A percentile compares a stretch with the other conserved stretches of the same genome.
Conservation (phyloP, 2,329 filamentous ascomycete species). For the Blastomyces parvus region DNA sequence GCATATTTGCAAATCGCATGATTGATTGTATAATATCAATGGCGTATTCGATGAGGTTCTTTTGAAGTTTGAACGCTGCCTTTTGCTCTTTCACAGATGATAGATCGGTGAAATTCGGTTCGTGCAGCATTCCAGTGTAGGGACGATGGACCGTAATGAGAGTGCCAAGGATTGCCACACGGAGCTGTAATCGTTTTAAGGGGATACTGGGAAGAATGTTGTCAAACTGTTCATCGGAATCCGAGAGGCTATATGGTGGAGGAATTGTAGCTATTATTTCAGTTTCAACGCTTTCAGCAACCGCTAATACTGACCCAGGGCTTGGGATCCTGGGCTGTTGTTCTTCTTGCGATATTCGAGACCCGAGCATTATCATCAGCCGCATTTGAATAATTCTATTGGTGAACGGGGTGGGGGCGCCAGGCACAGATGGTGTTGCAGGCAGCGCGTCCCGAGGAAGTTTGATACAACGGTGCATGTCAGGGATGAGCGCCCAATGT, state of each 20-base stretch:
- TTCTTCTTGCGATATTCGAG: not conserved
- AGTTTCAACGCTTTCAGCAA: conserved; percentile 1
- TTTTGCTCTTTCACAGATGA: conserved; percentile 4
- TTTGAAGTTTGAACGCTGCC: conserved; percentile 3
- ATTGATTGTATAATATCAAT: not conserved
- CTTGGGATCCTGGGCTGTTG: not conserved
- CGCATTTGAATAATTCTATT: conserved; percentile 8
- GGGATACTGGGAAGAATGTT: conserved; percentile 3
- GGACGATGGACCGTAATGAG: not conserved
- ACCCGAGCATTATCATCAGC: not conserved
- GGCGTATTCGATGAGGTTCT: conserved; percentile 2
- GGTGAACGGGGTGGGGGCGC: conserved; percentile 2
- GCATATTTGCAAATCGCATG: not conserved
- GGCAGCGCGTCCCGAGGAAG: conserved; percentile 4
- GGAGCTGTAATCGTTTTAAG: not conserved
- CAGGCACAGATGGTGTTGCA: conserved; percentile 3
- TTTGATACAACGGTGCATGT: not conserved
- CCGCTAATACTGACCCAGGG: not conserved
- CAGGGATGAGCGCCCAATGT: conserved; percentile 4
- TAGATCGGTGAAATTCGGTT: conserved; percentile 4
- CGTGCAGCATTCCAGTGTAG: not conserved
- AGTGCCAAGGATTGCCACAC: not conserved
- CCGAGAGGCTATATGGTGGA: conserved; percentile 1
- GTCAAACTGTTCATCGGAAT: conserved; percentile 3
- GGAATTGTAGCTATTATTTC: conserved; percentile 2